Percentiles rank a stretch among this genome's conserved stretches.
Conservation (phyloP, 495 filamentous ascomycete genomes). For the Mytilinidion resinicola region DNA sequence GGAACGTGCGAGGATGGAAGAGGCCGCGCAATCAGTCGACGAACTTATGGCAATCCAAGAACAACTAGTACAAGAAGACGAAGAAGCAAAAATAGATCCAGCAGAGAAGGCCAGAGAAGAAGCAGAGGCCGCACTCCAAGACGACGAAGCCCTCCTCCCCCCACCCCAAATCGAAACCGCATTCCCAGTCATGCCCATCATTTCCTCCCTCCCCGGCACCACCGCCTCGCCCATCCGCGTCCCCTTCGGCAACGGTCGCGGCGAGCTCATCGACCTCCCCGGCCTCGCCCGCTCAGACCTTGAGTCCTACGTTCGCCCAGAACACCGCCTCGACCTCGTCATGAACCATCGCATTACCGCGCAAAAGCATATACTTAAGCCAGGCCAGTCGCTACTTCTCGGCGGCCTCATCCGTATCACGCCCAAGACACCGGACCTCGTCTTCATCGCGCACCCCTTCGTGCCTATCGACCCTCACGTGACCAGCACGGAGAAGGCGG, state of each 20-base stretch:
- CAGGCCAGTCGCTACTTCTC: conserved; percentile 76
- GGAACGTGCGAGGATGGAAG: conserved; percentile 15
- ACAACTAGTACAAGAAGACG: conserved; percentile 20
- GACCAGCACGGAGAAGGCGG: conserved; percentile 71
- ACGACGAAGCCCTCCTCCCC: conserved; percentile 55
- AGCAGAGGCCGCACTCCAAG: conserved; percentile 24
- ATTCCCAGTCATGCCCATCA: conserved; percentile 72
- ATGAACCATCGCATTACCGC: conserved; percentile 68
- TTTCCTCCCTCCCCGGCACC: conserved; percentile 83
- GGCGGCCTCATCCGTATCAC: conserved; percentile 85
- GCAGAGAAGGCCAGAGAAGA: conserved; percentile 12
- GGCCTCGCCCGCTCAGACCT: conserved; percentile 68
- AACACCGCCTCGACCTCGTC: conserved; percentile 58
- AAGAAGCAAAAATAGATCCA: conserved; percentile 4
- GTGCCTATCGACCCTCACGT: conserved; percentile 65
- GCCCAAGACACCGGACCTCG: conserved; percentile 53
- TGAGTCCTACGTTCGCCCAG: conserved; percentile 56
- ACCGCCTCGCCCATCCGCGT: conserved; percentile 91
- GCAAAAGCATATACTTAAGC: conserved; percentile 62
- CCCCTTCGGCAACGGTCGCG: conserved; percentile 73
- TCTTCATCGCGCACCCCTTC: conserved; percentile 72
- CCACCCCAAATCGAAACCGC: conserved; percentile 63
- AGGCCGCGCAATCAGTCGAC: conserved; percentile 8
- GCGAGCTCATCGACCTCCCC: conserved; percentile 92
- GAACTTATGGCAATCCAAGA: conserved; percentile 18